Evolutionary conservation across 805 yeast species (phyloP).

Genomic region (Wickerhamomyces bisporus): DNA sequence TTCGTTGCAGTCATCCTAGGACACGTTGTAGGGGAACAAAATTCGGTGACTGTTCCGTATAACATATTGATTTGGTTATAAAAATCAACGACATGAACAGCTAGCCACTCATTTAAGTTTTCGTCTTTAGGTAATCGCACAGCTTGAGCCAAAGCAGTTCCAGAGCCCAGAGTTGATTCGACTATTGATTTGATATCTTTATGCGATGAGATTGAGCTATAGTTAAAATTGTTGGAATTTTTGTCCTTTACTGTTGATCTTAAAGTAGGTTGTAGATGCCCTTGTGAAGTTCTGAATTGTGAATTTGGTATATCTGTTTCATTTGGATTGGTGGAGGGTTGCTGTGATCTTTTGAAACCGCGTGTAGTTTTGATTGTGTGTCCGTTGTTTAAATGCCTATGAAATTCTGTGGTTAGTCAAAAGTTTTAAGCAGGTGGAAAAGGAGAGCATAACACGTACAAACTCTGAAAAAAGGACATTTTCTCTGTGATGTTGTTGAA

Average conservation of each 20-base stretch:
- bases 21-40: conserved; percentile 91
- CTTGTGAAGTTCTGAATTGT: conserved; percentile 8
- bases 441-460: conserved; percentile 20
- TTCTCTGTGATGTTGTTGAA: background rate
- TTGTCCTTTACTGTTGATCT: conserved; percentile 9
- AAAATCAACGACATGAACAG: conserved; percentile 96
- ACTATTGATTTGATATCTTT: conserved; percentile 82
- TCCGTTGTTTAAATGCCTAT: conserved; percentile 38
- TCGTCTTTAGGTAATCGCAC: conserved; percentile 93
- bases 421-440: background rate
- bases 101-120: conserved; percentile 89
- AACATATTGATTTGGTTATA: conserved; percentile 95
- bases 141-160: conserved; percentile 85
- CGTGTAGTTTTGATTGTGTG: conserved; percentile 43
- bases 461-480: conserved; percentile 28
- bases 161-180: conserved; percentile 92
- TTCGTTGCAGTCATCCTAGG: conserved; percentile 98
- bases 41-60: conserved; percentile 92
- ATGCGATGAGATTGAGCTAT: conserved; percentile 48
- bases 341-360: conserved; percentile 34
- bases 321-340: conserved; percentile 1
- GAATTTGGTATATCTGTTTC: conserved; percentile 2
- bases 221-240: conserved; percentile 1
- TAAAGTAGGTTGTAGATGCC: conserved; percentile 10
- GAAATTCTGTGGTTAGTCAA: conserved; percentile 1